These are phyloP conservation scores for Aquanectria penicillioides DNA, from an alignment of 2,329 filamentous ascomycete species.

Conservation along the genomic window DNA sequence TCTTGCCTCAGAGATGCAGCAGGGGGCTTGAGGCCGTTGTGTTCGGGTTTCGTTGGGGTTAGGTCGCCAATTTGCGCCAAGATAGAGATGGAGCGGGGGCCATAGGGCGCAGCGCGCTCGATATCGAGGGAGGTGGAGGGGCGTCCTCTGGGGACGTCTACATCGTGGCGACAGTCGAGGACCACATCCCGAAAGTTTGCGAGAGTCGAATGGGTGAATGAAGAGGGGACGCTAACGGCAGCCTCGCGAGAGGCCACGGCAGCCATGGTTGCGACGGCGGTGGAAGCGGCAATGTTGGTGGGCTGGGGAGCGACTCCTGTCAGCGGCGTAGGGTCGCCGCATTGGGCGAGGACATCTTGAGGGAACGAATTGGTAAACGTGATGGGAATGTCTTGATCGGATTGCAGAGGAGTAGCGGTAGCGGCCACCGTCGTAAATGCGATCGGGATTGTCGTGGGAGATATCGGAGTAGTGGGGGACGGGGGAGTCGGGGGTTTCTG, in stretches of 20 bases:
- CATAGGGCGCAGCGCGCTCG: conserved; percentile 40
- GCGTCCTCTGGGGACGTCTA: conserved; percentile 43
- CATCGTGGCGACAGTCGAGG: conserved; percentile 47
- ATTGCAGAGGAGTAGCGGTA: conserved; percentile 21
- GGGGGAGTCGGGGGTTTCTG: conserved; percentile 45
- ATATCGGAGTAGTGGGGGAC: conserved; percentile 22
- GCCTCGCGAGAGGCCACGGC: conserved; percentile 42
- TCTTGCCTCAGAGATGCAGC: conserved; percentile 23
- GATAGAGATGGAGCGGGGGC: conserved; percentile 38
- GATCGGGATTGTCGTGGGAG: conserved; percentile 11
- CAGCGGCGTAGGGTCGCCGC: conserved; percentile 50
- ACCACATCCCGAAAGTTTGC: conserved; percentile 50
- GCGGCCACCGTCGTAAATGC: conserved; percentile 3
- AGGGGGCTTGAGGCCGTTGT: conserved; percentile 26
- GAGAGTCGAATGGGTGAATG: conserved; percentile 45
- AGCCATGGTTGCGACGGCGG: conserved; percentile 45
- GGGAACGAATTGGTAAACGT: conserved; percentile 22
- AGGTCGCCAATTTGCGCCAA: conserved; percentile 43
- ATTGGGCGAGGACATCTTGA: conserved; percentile 49
- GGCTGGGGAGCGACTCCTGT: conserved; percentile 47
- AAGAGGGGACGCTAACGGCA: conserved; percentile 45
- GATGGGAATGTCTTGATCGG: conserved; percentile 34
- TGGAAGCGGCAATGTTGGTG: conserved; percentile 46
- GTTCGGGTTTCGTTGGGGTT: conserved; percentile 31
- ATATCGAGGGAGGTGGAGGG: conserved; percentile 49